phyloP scores from a whole-genome alignment of 805 yeast genomes.

The Novakomyces olei region DNA sequence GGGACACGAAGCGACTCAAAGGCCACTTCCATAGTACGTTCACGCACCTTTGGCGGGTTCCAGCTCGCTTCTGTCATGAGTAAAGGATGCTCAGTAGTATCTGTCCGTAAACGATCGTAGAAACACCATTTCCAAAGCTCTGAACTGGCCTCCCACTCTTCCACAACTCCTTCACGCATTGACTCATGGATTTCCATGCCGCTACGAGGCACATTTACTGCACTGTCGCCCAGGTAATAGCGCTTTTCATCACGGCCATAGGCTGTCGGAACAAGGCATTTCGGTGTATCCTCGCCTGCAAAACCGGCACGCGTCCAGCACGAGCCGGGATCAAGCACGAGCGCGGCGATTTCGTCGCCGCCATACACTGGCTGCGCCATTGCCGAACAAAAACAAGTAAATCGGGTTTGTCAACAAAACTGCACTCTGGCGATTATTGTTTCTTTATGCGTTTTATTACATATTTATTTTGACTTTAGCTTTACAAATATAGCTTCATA shows the following conservation, averaged over 20 bases:
- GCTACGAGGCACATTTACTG: slow-evolving; percentile 19
- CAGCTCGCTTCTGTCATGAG: slow-evolving; percentile 42
- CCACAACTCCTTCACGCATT: slow-evolving; percentile 16
- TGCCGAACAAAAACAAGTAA: too few species aligned
- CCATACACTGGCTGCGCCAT: too few species aligned
- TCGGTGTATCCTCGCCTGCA: slow-evolving; percentile 83
- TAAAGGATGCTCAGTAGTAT: slow-evolving; percentile 42
- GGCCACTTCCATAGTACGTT: slow-evolving; percentile 43
- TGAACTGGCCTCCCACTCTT: slow-evolving; percentile 44
- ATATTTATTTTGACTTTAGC: too few species aligned
- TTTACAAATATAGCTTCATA: too few species aligned
- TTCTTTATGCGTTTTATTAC: too few species aligned
- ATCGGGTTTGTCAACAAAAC: too few species aligned
- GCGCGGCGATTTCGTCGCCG: slow-evolving; percentile 2
- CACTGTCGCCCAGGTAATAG: slow-evolving; percentile 17
- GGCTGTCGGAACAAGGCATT: slow-evolving; percentile 47
- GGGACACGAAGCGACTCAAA: slow-evolving; percentile 60
- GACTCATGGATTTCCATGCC: slow-evolving; percentile 17
- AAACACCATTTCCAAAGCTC: slow-evolving; percentile 49
- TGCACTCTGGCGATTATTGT: too few species aligned
- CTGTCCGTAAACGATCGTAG: slow-evolving; percentile 25
- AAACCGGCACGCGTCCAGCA: slow-evolving; percentile 60
- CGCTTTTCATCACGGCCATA: slow-evolving; percentile 21
- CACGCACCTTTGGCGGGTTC: slow-evolving; percentile 38
- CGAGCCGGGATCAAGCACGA: slow-evolving; percentile 3